Evolutionary conservation across 2,329 filamentous ascomycete genomes (phyloP).

Genomic region (Penicillium sp.): DNA sequence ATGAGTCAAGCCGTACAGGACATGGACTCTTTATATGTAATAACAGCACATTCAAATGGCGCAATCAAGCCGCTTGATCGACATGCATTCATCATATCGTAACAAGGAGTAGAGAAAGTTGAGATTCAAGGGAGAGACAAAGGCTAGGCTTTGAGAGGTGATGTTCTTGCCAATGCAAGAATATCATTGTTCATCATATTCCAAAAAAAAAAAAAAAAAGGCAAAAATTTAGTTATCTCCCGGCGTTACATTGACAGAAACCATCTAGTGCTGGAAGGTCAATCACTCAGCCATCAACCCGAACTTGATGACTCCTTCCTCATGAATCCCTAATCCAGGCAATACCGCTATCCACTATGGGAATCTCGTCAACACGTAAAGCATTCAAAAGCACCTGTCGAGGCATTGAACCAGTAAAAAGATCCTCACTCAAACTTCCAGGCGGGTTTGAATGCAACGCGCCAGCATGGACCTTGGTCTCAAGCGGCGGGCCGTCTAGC

Average conservation of each 20-base stretch:
- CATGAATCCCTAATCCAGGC: slow-evolving; percentile 29
- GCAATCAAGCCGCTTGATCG: background rate
- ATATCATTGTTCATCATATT: no score
- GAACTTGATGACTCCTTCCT: background rate
- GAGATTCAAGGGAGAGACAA: background rate
- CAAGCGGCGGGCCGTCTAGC: slow-evolving; percentile 39
- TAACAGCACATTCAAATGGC: background rate
- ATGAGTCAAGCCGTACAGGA: no score
- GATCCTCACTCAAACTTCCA: slow-evolving; percentile 38
- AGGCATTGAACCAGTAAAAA: slow-evolving; percentile 42
- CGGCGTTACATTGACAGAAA: no score
- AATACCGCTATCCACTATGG: slow-evolving; percentile 27
- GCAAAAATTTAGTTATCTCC: background rate
- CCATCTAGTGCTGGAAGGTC: no score
- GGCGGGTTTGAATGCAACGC: slow-evolving; percentile 14
- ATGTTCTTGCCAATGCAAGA: background rate
- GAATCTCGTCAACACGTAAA: slow-evolving; percentile 30
- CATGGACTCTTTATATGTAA: no score
- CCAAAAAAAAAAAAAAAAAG: background rate
- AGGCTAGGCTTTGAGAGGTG: background rate
- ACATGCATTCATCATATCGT: slow-evolving; percentile 4
- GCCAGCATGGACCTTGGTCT: slow-evolving; percentile 38
- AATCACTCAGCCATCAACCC: background rate
- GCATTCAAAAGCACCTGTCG: slow-evolving; percentile 31
- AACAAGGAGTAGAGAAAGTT: no score